Base-by-base conservation (phyloP, 2,329 filamentous ascomycete genomes). In the Chaetomiaceae sp. region DNA sequence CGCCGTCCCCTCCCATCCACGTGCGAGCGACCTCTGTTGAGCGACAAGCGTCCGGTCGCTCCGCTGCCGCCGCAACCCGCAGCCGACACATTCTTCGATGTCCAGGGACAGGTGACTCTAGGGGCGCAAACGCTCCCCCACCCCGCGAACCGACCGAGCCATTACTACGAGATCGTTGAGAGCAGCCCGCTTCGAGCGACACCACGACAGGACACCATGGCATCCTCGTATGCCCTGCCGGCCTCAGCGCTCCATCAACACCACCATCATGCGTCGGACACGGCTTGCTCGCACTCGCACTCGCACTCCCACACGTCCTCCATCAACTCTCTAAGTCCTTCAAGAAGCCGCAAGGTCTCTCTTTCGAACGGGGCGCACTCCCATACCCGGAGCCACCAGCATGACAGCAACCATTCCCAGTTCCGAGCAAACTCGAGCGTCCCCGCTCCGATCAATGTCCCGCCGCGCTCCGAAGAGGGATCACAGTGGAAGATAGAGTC, bases 211-310 rank as follows among this genome's bases (percentile, higher is more conserved):
- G 8, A 17, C 43, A 68, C 54, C 53, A 79, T 79, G 75, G 72
- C 76, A 55, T 76, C 78, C 34, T 75, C 79, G 20, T 82, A 80
- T 64, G 71, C 74, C 47, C 66, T 82, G 51, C 79, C 79, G n/a
- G 73, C 76, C 33, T 72, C 77, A 33, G 71, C 76, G 36, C 66
- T 79, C 42, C 73, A 75, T 48, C 76, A 76, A 59, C 73, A 72
- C 53, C 73, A 78, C 59, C 69, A 74, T 50, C 72, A 62, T 46
- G 52, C 52, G 4, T 51, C 60, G 8, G 61, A 63, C 25, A 49
- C 53, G 38, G 27, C 31, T 55, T 57, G 57, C 49, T 56, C 54
- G 7, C 65, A 65, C 38, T 70, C 6, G 70, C 72, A 72, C 47
- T 63, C 70, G 14, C 69, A 69, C 49, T 68, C 72, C 29, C 68